Evolutionary conservation across 176 grass and related monocot species (phyloP).

Genomic region (Hyparrhenia diplandra): DNA sequence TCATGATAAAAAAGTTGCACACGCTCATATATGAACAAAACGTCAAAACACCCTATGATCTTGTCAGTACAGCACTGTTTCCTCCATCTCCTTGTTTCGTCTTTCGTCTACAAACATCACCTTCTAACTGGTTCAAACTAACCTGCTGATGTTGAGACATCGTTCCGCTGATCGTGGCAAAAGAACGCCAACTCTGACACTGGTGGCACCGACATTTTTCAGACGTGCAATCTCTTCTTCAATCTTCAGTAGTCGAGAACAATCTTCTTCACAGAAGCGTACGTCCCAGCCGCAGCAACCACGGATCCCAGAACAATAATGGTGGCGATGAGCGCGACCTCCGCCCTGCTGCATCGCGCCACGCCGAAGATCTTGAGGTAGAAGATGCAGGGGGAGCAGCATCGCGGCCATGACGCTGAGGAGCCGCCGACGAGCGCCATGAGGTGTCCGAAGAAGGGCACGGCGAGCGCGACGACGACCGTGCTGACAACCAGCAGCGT

Average conservation of each 20-base stretch:
- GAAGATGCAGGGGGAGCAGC: conserved; percentile 72
- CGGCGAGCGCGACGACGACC: conserved; percentile 44
- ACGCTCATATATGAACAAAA: too few species aligned
- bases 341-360: conserved; percentile 24
- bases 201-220: background rate
- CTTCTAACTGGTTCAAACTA: too few species aligned
- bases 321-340: conserved; percentile 36
- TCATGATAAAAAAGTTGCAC: too few species aligned
- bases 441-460: conserved; percentile 79
- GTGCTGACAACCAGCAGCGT: conserved; percentile 57
- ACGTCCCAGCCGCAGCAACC: conserved; percentile 47
- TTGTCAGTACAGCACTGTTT: background rate
- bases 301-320: conserved; percentile 54
- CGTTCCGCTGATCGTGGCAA: background rate
- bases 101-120: background rate
- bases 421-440: conserved; percentile 75
- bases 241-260: conserved; percentile 41
- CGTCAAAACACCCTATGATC: too few species aligned
- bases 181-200: background rate
- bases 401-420: conserved; percentile 63
- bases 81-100: background rate
- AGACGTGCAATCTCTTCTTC: background rate
- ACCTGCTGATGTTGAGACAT: background rate
- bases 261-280: conserved; percentile 66
- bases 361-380: conserved; percentile 69